phyloP scores from a whole-genome alignment of 305 asterid species.

The Fraxinus ornus region DNA sequence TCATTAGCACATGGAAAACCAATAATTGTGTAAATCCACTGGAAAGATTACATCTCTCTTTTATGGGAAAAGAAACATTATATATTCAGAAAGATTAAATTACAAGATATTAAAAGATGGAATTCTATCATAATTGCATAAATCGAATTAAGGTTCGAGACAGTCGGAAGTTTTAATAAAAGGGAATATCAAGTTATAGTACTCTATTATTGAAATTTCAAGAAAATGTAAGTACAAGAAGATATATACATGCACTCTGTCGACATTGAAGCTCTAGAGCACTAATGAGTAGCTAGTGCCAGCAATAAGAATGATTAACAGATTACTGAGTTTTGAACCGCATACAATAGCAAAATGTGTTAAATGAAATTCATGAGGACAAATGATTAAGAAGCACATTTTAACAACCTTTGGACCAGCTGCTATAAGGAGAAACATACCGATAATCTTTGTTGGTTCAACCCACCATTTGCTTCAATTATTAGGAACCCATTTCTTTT shows the following conservation, averaged over 20 bases:
- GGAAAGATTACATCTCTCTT: not conserved
- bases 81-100: not conserved
- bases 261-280: not conserved
- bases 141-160: not conserved
- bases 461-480: conserved; percentile 97
- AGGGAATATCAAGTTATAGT: not conserved
- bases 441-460: conserved; percentile 96
- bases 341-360: not conserved
- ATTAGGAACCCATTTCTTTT: conserved; percentile 83
- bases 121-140: not conserved
- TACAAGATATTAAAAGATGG: not conserved
- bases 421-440: conserved; percentile 48
- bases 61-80: not conserved
- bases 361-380: not conserved
- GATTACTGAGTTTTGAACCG: not conserved
- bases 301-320: not conserved
- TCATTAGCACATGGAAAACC: not conserved
- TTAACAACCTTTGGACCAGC: not conserved
- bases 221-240: not conserved
- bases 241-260: not conserved
- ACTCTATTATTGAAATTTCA: not conserved
- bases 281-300: not conserved
- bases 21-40: not conserved
- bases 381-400: not conserved
- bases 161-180: not conserved